A percentile compares a stretch with the other conserved stretches of the same genome.
phyloP scores from a whole-genome alignment of 495 filamentous ascomycete genomes.

The Astrocystis sublimbata region DNA sequence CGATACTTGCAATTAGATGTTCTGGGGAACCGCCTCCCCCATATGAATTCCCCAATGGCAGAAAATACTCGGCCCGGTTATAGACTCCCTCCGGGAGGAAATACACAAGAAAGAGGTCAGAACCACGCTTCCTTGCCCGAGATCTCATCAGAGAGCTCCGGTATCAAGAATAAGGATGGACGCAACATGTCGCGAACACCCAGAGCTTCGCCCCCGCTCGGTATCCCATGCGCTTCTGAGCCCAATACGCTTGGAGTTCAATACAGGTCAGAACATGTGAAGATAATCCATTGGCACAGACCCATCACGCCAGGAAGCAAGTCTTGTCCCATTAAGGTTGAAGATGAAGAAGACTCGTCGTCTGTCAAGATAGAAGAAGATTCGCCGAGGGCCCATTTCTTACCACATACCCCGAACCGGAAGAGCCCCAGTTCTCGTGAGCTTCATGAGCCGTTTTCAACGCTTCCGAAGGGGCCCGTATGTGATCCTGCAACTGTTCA shows the following conservation, averaged over 20 bases:
- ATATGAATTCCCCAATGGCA: too few relatives aligned
- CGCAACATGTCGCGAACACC: too few relatives aligned
- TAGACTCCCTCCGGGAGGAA: too few relatives aligned
- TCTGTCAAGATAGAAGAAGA: too few relatives aligned
- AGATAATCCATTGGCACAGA: background rate
- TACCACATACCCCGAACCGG: background rate
- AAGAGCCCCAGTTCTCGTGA: background rate
- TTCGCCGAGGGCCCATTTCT: background rate
- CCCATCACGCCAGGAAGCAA: conserved; percentile 3
- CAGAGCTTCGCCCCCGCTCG: background rate
- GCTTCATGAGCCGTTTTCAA: background rate
- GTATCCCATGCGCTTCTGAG: background rate
- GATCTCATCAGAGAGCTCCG: too few relatives aligned
- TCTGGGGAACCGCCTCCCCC: too few relatives aligned
- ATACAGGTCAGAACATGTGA: background rate
- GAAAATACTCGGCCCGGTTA: too few relatives aligned
- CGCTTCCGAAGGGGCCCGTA: background rate
- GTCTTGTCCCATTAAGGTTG: conserved; percentile 5
- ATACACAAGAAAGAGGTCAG: too few relatives aligned
- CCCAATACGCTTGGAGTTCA: background rate
- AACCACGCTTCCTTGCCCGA: too few relatives aligned
- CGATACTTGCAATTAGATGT: too few relatives aligned
- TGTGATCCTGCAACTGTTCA: background rate
- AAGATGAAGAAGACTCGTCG: too few relatives aligned
- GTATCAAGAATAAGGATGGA: too few relatives aligned